Evolutionary conservation across 495 filamentous ascomycete species (phyloP), one percentile per base, ranked within the genome.

Genomic region (Penicillium samsonianum): DNA sequence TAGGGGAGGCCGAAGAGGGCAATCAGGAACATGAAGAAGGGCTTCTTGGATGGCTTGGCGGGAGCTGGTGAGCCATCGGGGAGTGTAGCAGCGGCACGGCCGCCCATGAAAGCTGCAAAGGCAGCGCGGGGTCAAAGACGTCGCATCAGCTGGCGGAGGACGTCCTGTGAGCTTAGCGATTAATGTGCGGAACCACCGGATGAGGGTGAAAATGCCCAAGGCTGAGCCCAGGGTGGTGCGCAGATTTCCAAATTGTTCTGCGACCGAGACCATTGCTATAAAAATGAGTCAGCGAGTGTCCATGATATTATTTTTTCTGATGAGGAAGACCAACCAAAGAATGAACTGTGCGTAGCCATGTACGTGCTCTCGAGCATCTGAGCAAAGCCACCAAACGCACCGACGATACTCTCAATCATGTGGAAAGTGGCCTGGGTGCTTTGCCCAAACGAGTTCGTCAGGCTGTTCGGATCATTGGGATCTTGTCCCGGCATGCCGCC

Each of bases 301-400:
- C 20, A 1, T 37, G n/a, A 41, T 7, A 49, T n/a, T 25, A 16
- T 42, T 0, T 9, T 11, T 23, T 38, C 17, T 14, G 2, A 45
- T 22, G 53, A 12, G 30, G 11, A 7, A 49, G 33, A 28, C 16
- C 55, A 26, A 98, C 93, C 94, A 69, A 98, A 98, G 75, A 99
- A 99, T 49, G 89, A 93, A 48, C 90, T 95, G 77, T 98, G 95
- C 3, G 95, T 99, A n/a, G 95, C 94, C 95, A 99, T 98, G 65
- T 96, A 99, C 11, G 95, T 98, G 73, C 93, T 97, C 75, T 99
- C 94, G 11, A 99, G 82, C 95, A 99, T 98, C 80, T 99, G 95
- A 17, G 95, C 92, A 68, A 99, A 96, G 2, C 95, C 95, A 28
- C 93, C 90, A 61, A 79, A 97, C 16, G 95, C 92, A n/a, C 90